Evolutionary conservation across 75 land plant species (phyloP).

Genomic region (Pinus tabuliformis): DNA sequence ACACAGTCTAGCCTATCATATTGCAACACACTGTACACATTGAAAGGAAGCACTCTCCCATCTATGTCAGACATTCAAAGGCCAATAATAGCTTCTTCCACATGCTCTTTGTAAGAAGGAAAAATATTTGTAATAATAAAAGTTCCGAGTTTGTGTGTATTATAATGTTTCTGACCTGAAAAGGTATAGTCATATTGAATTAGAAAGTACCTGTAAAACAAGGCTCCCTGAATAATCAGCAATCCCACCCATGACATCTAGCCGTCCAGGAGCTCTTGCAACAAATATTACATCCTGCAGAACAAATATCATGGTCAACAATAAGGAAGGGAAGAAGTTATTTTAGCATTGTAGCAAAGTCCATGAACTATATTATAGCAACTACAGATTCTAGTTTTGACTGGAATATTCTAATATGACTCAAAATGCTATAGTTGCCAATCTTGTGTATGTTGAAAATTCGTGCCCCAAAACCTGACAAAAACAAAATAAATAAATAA

Average conservation of each 20-base stretch:
- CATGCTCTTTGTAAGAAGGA: not conserved
- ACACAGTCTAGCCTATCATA: not conserved
- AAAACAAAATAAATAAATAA: too few species aligned
- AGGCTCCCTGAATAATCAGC: conserved; percentile 99
- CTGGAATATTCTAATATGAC: too few species aligned
- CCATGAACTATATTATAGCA: conserved; percentile 1
- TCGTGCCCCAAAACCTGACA: too few species aligned
- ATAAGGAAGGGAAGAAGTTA: not conserved
- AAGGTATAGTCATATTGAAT: not conserved
- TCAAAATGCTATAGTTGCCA: too few species aligned
- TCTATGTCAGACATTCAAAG: not conserved
- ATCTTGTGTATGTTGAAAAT: too few species aligned
- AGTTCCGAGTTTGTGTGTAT: not conserved
- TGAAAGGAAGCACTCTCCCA: too few species aligned
- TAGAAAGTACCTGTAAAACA: conserved; percentile 77
- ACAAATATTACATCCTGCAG: conserved; percentile 89
- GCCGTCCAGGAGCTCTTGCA: conserved; percentile 94
- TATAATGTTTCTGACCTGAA: not conserved
- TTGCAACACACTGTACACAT: too few species aligned
- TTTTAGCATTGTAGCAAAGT: not conserved
- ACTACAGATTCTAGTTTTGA: too few species aligned
- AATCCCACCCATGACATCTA: conserved; percentile 99
- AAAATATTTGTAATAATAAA: not conserved
- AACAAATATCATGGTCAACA: not conserved
- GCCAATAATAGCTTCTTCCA: not conserved